These are phyloP conservation scores for Aspergillus steynii DNA, from an alignment of 495 filamentous ascomycete genomes.

Conservation along the genomic window DNA sequence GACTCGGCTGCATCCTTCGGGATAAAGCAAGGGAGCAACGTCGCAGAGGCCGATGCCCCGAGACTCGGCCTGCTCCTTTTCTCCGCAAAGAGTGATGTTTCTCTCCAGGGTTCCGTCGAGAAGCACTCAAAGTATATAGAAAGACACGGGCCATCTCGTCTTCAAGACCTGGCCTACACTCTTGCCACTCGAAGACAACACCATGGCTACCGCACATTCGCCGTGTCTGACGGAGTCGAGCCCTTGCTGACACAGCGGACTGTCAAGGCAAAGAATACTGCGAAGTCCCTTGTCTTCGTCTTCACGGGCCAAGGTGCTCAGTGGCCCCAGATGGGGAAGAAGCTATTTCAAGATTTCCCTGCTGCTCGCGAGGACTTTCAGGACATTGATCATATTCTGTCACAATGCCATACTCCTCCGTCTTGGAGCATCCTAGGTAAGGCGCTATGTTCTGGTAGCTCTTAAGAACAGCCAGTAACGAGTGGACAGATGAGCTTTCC, in stretches of 20 bases:
- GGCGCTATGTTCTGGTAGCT: neutral
- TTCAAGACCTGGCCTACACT: neutral
- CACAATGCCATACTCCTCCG: neutral
- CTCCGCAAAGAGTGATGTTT: neutral
- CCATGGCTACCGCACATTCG: neutral
- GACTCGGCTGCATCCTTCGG: neutral
- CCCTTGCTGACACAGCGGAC: neutral
- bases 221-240: neutral
- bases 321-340: constrained; percentile 16
- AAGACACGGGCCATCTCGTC: neutral
- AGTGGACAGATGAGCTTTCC: neutral
- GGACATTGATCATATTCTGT: constrained; percentile 21
- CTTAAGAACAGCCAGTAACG: neutral
- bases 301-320: constrained; percentile 33
- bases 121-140: neutral
- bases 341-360: constrained; percentile 13
- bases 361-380: constrained; percentile 19
- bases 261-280: neutral
- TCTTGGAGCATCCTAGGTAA: neutral
- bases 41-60: neutral
- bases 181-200: neutral
- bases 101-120: neutral
- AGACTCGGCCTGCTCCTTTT: neutral
- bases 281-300: constrained; percentile 10
- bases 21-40: neutral